A percentile compares a stretch with the other conserved stretches of the same genome.
Evolutionary conservation across 305 asterid species (phyloP).

Genomic region (Plantago rigida): DNA sequence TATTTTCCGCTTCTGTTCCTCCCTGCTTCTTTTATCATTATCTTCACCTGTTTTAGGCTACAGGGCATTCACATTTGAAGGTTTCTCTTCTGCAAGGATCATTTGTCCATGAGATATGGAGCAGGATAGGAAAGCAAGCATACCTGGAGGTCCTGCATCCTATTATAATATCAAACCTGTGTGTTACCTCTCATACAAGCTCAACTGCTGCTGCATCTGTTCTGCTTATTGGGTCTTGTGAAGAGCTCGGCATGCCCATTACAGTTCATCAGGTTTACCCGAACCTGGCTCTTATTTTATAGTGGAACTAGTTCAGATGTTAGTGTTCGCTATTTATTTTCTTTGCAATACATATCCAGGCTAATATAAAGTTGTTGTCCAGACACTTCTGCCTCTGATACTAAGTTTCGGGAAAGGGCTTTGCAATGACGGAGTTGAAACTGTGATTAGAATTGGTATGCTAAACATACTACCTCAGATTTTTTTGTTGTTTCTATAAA

Average conservation of each 20-base stretch:
- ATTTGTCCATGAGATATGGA: constrained; percentile 87
- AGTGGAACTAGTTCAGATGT: constrained; percentile 3
- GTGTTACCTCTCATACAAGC: constrained; percentile 56
- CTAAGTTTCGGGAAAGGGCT: constrained; percentile 93
- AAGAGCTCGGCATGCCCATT: constrained; percentile 91
- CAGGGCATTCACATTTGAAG: constrained; percentile 75
- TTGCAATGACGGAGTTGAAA: constrained; percentile 77
- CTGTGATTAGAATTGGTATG: constrained; percentile 80
- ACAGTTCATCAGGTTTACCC: constrained; percentile 79
- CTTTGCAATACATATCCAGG: constrained; percentile 11
- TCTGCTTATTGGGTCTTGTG: constrained; percentile 83
- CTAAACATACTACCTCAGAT: constrained; percentile 21
- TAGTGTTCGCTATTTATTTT: background rate
- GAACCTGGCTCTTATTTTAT: constrained; percentile 4
- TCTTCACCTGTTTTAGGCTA: constrained; percentile 47
- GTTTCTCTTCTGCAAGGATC: constrained; percentile 99
- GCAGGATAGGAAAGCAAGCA: constrained; percentile 62
- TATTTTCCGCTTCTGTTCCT: constrained; percentile 13
- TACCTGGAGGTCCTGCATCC: constrained; percentile 81
- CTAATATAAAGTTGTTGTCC: constrained; percentile 30
- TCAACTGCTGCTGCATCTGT: constrained; percentile 86
- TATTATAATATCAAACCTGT: constrained; percentile 72
- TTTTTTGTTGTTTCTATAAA: constrained; percentile 15
- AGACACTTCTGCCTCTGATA: constrained; percentile 83
- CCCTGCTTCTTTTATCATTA: constrained; percentile 25